These are phyloP conservation scores for Kodamaea kakaduensis DNA, from an alignment of 805 yeast species.

Conservation along the genomic window DNA sequence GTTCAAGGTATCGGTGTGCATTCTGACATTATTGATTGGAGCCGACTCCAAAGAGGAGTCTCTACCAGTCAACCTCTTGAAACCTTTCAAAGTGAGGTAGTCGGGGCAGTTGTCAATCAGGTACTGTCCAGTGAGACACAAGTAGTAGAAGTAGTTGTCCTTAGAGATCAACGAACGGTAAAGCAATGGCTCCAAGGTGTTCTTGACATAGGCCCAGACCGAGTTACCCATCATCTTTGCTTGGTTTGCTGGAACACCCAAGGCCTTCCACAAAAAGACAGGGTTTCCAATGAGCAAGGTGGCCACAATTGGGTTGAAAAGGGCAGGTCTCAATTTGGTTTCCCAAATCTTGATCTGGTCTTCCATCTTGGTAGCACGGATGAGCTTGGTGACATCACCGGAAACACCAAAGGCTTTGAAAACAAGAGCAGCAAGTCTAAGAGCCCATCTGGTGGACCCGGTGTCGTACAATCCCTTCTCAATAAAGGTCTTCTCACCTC, in stretches of 20 bases:
- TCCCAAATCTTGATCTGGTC: constrained; percentile 69
- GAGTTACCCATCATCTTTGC: constrained; percentile 76
- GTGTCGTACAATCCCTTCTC: constrained; percentile 62
- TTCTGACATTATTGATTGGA: constrained; percentile 65
- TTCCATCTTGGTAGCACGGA: constrained; percentile 52
- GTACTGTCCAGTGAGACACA: constrained; percentile 62
- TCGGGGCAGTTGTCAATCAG: constrained; percentile 67
- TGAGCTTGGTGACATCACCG: constrained; percentile 49
- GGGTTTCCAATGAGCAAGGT: constrained; percentile 74
- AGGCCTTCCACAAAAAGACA: constrained; percentile 80
- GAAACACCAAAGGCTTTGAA: constrained; percentile 55
- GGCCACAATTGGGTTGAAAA: constrained; percentile 67
- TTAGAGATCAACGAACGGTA: constrained; percentile 56
- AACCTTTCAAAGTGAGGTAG: constrained; percentile 61
- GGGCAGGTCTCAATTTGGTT: constrained; percentile 57
- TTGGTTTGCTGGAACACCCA: constrained; percentile 86
- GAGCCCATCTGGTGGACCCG: constrained; percentile 85
- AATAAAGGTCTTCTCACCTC: constrained; percentile 56
- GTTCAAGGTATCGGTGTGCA: constrained; percentile 75
- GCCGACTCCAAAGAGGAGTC: constrained; percentile 23
- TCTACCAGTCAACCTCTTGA: constrained; percentile 41
- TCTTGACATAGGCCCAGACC: constrained; percentile 64
- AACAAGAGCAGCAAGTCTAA: constrained; percentile 59
- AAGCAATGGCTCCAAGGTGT: constrained; percentile 75
- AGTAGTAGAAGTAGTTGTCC: constrained; percentile 77